These are phyloP conservation scores for Coemansia reversa DNA, from an alignment of 192 early-diverging fungal genomes.

Conservation along the genomic window DNA sequence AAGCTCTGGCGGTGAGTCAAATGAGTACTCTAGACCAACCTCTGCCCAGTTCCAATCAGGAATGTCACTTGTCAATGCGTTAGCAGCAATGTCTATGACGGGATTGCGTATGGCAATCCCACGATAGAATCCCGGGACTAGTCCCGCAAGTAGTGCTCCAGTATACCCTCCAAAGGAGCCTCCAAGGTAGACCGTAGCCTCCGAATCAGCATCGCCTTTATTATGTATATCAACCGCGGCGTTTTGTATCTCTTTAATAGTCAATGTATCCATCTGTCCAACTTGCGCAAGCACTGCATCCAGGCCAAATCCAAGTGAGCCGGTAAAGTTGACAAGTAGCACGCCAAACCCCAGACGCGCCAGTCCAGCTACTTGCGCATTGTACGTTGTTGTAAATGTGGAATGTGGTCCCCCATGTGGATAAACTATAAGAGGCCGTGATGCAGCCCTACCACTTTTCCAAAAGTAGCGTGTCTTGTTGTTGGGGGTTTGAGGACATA, in stretches of 20 bases:
- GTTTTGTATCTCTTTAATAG: conserved; percentile 66
- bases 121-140: conserved; percentile 62
- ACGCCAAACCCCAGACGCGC: conserved; percentile 64
- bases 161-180: conserved; percentile 79
- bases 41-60: conserved; percentile 76
- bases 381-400: conserved; percentile 56
- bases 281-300: conserved; percentile 62
- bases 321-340: conserved; percentile 73
- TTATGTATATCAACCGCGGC: conserved; percentile 37
- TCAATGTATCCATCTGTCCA: conserved; percentile 66
- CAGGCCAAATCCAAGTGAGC: conserved; percentile 79
- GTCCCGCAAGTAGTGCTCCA: conserved; percentile 57
- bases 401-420: conserved; percentile 83
- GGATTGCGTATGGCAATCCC: conserved; percentile 72
- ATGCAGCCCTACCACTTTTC: conserved; percentile 7
- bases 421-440: conserved; percentile 62
- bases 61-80: conserved; percentile 64
- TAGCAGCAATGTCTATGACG: conserved; percentile 65
- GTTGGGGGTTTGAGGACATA: conserved; percentile 19
- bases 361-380: conserved; percentile 48
- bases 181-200: conserved; percentile 65
- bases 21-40: conserved; percentile 58
- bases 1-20: conserved; percentile 57
- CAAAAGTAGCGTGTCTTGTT: conserved; percentile 30
- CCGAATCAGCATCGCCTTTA: conserved; percentile 47